Base-by-base conservation (phyloP, 2,329 filamentous ascomycete species). In the Curvularia hawaiiensis region DNA sequence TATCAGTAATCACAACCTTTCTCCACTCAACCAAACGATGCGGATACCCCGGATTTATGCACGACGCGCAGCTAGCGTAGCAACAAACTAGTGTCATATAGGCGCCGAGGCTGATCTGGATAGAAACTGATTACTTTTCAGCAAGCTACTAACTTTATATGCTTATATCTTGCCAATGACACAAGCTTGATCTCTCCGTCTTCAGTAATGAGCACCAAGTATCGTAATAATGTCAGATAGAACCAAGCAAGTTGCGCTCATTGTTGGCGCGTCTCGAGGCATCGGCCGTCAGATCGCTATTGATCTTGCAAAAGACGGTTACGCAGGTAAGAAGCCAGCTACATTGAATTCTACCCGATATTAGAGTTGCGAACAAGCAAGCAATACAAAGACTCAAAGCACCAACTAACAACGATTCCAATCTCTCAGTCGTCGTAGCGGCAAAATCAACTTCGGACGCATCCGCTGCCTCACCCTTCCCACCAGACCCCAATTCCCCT, bases 241-340 rank as follows among this genome's bases (percentile, higher is more conserved):
- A 28, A 54, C 39, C 12, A 69, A 80, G 54, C 80, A 81, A 60
- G 89, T 92, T 7, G 90, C 89, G 20, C 81, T 93, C 20, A 80
- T 94, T 4, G 83, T 93, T 20, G 90, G 90, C 39, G 90, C 89
- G 2, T 93, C 90, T 0, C 81, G 91, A 60, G 91, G 91, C 38
- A 94, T 96, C 62, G 91, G 91, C 45, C 82, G 90, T 40, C 91
- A 95, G 73, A 81, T 95, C 39, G 90, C 91, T 54, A 83, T 96
- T 66, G 89, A 92, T 70, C 80, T 96, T 3, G 89, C 90, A 8
- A 85, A 80, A 65, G 83, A 87, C 62, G 88, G 86, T 38, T 94
- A 93, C 71, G 79, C 83, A 52, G 89, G 91, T 91, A 78, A 47
- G 67, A 3, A 35, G 20, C 11, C 18, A 31, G 9, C 20, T 4